phyloP scores from a whole-genome alignment of 345 rosid genomes.

The Murraya koenigii region DNA sequence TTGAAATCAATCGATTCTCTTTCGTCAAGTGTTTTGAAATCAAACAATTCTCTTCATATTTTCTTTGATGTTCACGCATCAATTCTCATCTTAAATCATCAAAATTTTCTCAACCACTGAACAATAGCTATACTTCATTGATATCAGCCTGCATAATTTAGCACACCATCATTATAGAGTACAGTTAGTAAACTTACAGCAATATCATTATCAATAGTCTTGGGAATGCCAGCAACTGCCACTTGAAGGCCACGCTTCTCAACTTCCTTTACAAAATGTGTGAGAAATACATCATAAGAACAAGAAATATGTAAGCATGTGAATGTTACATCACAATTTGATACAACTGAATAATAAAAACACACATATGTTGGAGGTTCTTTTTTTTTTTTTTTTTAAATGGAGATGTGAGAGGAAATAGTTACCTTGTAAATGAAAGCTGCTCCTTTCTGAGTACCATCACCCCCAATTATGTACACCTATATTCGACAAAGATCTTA shows the following conservation, averaged over 20 bases:
- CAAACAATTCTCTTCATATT: background rate
- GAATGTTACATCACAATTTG: background rate
- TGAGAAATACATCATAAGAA: conserved; percentile 9
- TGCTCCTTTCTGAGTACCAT: conserved; percentile 90
- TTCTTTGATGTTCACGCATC: background rate
- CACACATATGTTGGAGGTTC: background rate
- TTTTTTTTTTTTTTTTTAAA: background rate
- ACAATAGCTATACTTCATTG: background rate
- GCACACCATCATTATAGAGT: background rate
- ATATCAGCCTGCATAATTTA: background rate
- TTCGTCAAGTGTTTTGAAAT: background rate
- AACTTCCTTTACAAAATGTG: conserved; percentile 62
- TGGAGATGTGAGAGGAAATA: background rate
- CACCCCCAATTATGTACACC: conserved; percentile 97
- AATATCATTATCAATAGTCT: conserved; percentile 90
- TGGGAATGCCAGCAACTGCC: conserved; percentile 86
- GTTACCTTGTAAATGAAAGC: conserved; percentile 71
- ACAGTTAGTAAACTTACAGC: conserved; percentile 52
- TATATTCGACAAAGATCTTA: conserved; percentile 25
- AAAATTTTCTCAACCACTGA: background rate
- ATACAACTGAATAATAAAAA: background rate
- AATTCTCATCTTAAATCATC: background rate
- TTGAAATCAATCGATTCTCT: background rate
- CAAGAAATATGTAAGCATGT: background rate
- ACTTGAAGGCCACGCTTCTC: conserved; percentile 83